A percentile compares a stretch with the other conserved stretches of the same genome.
These are phyloP conservation scores for Syncephalastrum sp. DNA, from an alignment of 371 early-diverging fungal species.

Conservation along the genomic window DNA sequence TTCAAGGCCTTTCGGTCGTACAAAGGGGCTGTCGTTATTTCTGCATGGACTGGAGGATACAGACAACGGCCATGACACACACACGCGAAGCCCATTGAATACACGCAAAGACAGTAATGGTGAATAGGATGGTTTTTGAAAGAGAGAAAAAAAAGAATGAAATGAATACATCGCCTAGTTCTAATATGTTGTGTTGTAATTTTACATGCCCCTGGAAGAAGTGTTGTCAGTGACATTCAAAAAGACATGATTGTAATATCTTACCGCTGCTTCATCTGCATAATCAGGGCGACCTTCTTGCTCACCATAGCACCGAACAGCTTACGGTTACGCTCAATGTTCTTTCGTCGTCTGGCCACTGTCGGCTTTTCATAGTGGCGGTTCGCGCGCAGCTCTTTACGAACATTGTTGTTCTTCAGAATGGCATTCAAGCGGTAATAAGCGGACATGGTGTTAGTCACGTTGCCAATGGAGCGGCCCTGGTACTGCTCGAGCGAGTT, in stretches of 20 bases:
- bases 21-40: no score
- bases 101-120: no score
- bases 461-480: slow-evolving; percentile 49
- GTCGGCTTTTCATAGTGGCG: slow-evolving; percentile 58
- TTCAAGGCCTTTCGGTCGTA: no score
- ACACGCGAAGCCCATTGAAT: no score
- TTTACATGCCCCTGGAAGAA: no score
- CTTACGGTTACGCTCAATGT: slow-evolving; percentile 47
- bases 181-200: no score
- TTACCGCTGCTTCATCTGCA: slow-evolving; percentile 65
- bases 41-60: no score
- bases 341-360: slow-evolving; percentile 50
- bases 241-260: background rate
- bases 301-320: slow-evolving; percentile 52
- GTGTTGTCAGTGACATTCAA: no score
- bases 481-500: slow-evolving; percentile 30
- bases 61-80: no score
- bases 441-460: slow-evolving; percentile 36
- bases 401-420: slow-evolving; percentile 44
- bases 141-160: no score
- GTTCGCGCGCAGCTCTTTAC: slow-evolving; percentile 43
- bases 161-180: no score
- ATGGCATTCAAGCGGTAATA: slow-evolving; percentile 46
- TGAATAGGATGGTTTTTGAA: no score
- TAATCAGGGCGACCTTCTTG: slow-evolving; percentile 58